Percentiles rank a stretch among this genome's conserved stretches.
Evolutionary conservation across 192 early-diverging fungal genomes (phyloP).

Genomic region (Backusella tuberculispora): DNA sequence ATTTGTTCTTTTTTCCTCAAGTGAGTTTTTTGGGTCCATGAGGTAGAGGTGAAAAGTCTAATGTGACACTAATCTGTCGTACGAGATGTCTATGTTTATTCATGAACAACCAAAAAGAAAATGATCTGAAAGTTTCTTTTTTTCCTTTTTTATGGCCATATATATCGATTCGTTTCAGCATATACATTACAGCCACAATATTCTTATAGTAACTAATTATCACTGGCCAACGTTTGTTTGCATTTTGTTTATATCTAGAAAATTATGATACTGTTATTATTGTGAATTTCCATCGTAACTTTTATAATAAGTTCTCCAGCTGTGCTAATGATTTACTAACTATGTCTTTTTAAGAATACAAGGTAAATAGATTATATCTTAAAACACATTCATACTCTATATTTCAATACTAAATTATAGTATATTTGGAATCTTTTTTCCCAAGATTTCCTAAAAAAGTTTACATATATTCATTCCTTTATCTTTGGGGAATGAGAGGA

Average conservation of each 20-base stretch:
- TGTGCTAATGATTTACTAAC: too few relatives aligned
- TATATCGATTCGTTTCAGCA: too few relatives aligned
- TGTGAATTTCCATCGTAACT: too few relatives aligned
- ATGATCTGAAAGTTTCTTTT: background rate
- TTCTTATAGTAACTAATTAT: too few relatives aligned
- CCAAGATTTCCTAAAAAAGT: background rate
- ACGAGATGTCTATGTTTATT: background rate
- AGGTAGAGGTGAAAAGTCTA: background rate
- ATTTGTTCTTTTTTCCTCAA: background rate
- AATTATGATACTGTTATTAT: too few relatives aligned
- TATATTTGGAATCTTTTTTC: background rate
- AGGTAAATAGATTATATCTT: too few relatives aligned
- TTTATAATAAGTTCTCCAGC: too few relatives aligned
- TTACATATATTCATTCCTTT: background rate
- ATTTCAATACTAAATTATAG: background rate
- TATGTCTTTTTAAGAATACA: too few relatives aligned
- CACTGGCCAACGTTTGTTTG: too few relatives aligned
- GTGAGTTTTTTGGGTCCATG: background rate
- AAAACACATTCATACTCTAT: background rate
- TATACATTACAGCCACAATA: too few relatives aligned
- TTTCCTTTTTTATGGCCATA: background rate
- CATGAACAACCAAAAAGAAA: background rate
- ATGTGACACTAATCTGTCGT: conserved; percentile 9
- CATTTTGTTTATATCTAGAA: too few relatives aligned
- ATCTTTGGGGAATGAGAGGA: background rate